A percentile compares a stretch with the other conserved stretches of the same genome.
Conservation (phyloP, 148 eudicot species). For the Chenopodium berlandieri region DNA sequence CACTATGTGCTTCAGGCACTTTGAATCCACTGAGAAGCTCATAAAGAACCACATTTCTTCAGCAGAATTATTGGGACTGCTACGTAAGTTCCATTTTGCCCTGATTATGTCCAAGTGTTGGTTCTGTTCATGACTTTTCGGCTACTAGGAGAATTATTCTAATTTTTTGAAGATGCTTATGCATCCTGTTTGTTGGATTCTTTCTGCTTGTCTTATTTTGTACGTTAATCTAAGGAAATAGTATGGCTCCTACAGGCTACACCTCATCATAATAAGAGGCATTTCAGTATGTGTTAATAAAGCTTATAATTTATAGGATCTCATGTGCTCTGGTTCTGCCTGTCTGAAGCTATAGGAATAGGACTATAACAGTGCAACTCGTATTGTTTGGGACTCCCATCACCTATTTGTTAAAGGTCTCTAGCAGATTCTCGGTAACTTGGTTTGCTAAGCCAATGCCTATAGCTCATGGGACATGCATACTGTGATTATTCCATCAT, state of each 20-base stretch:
- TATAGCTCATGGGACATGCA: not conserved
- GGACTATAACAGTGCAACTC: not conserved
- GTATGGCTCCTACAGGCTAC: not conserved
- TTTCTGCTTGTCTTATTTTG: not conserved
- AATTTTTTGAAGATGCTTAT: slow-evolving; percentile 2
- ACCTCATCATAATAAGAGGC: not conserved
- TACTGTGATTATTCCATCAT: not conserved
- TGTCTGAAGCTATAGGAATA: not conserved
- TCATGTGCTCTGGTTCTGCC: not conserved
- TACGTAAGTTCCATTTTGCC: slow-evolving; percentile 53
- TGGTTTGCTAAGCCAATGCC: not conserved
- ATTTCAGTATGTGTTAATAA: not conserved
- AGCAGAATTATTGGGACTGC: slow-evolving; percentile 52
- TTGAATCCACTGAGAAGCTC: slow-evolving; percentile 59
- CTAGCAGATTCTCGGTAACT: not conserved
- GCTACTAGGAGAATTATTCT: not conserved
- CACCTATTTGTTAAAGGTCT: slow-evolving; percentile 7
- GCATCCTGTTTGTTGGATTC: not conserved
- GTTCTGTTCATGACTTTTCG: not conserved
- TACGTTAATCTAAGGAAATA: not conserved
- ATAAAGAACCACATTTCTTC: slow-evolving; percentile 45
- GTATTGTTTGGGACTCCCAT: not conserved
- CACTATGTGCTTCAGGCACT: slow-evolving; percentile 55
- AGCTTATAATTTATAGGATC: not conserved
- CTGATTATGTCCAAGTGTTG: not conserved